Evolutionary conservation across 305 asterid species (phyloP), one percentile per base, ranked within the genome.

Genomic region (Withania somnifera): DNA sequence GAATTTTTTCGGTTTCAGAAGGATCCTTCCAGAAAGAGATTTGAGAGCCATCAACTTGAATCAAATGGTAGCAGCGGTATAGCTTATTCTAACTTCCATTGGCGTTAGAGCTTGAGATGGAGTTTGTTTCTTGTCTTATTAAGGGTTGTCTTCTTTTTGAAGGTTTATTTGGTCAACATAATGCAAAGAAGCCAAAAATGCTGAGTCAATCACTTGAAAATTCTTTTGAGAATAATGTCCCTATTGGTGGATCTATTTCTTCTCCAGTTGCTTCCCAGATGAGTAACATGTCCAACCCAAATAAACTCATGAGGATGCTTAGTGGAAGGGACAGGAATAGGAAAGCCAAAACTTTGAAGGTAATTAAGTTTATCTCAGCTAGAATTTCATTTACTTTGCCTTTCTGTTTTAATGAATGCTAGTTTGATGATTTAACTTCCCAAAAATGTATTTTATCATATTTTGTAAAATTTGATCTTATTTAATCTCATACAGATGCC

Each of bases 241-340:
- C 90, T 24, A 69, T 82, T 84, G 83, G 85, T 77, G 93, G 90
- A 66, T 85, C 95, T 71, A 85, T 84, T 86, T 92, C 97, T 82
- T 92, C 98, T 75, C 97, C 98, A 17, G 93, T 77, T 81, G 91
- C 92, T 83, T 93, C 98, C 86, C 98, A 93, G 86, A 89, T 92
- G 90, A 91, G 98, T 88, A 92, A 93, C 87, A 91, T 93, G 95
- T 83, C 93, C 81, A 90, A 87, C 88, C 92, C 93, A 80, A 90
- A 88, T 90, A 93, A 90, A 84, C 84, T 93, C 69, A 81, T 89
- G 63, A 93, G 91, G 86, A 84, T 88, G 87, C 87, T 87, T 83
- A 92, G 92, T 85, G 93, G 94, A 20, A 90, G 91, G 51, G 97
- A 93, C 71, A 92, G 93, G 68, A 90, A 87, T 80, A 90, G 95